Evolutionary conservation across 495 filamentous ascomycete genomes (phyloP), one percentile per base, ranked within the genome.

Genomic region (Extremus antarcticus): DNA sequence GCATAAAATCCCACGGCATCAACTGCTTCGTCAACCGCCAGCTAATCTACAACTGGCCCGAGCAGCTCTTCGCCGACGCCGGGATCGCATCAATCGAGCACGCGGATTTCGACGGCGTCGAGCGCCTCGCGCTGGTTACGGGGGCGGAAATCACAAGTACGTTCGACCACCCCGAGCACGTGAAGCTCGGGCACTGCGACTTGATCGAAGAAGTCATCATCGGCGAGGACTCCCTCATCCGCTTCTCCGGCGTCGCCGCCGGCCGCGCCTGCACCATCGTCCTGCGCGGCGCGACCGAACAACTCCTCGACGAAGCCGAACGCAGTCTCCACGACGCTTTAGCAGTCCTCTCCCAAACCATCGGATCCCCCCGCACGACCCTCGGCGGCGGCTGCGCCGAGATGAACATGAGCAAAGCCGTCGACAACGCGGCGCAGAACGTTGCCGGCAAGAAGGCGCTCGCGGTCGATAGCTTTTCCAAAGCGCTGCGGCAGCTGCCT

Each of bases 1-100:
- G 85, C 65, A 98, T 98, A 76, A 98, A 97, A 81, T 80, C 88
- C 32, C 94, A 98, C 65, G 92, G 92, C 40, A 95, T 98, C 74
- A 98, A 98, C 79, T 97, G 94, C 76, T 98, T 98, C 73, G 94
- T 98, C 67, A 98, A 98, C 77, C 78, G 92, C 57, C 92, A 98
- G 67, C 79, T 98, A 45, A 98, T 98, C 73, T 98, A 98, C 79
- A 98, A 98, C 79, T 97, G 92, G 91, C 92, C 92, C 32, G 92
- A 98, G 70, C 94, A 97, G 72, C 85, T 98, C 48, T 98, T 98
- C 68, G 87, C 91, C 22, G 92, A 98, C 68, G 91, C 90, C 10
- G 94, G 92, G 50, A 97, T 98, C 71, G 83, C 94, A 74, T 95
- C 90, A 16, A 98, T 98, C 63, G 92, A 98, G 76, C 92, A 98